Evolutionary conservation across 441 rosid species (phyloP), one percentile per base, ranked within the genome.

Genomic region (Corymbia calophylla): DNA sequence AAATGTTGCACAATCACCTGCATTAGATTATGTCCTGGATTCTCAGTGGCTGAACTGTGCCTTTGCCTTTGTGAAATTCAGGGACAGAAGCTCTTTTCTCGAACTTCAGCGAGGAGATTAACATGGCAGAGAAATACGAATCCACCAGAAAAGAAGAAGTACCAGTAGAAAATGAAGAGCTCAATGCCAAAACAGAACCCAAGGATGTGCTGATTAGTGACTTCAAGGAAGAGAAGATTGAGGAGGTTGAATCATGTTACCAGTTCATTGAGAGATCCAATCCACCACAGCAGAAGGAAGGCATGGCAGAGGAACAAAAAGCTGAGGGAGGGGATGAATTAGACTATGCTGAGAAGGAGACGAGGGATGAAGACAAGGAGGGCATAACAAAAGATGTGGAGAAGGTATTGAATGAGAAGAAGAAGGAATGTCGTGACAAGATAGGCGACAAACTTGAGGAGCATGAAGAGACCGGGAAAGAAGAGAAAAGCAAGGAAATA

Each of bases 231-330:
- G 93, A 92, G 82, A 92, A 93, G 54, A 87, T 89, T n/a, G 92
- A 92, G 92, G 96, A 95, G 88, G 87, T 93, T 87, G 95, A 94
- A 87, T 90, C 93, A 92, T 93, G 95, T 92, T 91, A 93, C 31
- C 94, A 94, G 91, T 93, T 94, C 3, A 87, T 64, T 7, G 96
- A 96, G 92, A 94, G 94, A 91, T 94, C 93, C 87, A 93, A 94
- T 92, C 86, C 92, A 9, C 93, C 91, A 87, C 88, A 90, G 39
- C 89, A 92, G 77, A 93, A 93, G 85, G 91, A 88, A 73, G 60
- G 3, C 77, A 66, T 44, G 56, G 89, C 87, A 44, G 62, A 88
- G 62, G 23, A 88, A 21, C 86, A 88, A 16, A 31, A 86, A 19
- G 86, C 90, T 85, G 87, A 90, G 73, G 88, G 68, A 32, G 53